Base-by-base conservation (phyloP, 2,329 filamentous ascomycete genomes). In the Exophiala bonariae region DNA sequence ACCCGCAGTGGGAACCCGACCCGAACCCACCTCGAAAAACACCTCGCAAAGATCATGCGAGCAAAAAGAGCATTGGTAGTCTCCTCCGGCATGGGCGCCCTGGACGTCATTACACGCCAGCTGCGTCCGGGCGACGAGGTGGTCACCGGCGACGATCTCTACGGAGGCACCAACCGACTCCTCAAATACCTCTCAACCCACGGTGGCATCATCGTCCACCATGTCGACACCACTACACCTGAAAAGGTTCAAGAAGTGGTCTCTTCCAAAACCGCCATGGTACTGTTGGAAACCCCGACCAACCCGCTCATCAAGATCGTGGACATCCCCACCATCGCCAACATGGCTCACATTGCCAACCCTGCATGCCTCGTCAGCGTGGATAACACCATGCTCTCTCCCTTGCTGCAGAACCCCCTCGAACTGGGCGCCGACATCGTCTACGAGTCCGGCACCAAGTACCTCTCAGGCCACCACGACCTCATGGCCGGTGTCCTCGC, bases 281-380 rank as follows among this genome's bases (percentile, higher is more conserved):
- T 99, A 1, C 77, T 99, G 30, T 81, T 99, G 18, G 93, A 99
- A 70, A 96, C 91, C 0, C 93, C 95, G 2, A 99, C 93, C 20
- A 99, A 99, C 71, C 95, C 93, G 4, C 75, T 99, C 39, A 97
- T 99, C 77, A 99, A 99, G 74, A 91, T 99, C 59, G 90, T 95
- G 61, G 93, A 99, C 66, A 87, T 99, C 50, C 79, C 85, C 3
- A 77, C 82, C 17, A 95, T 99, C 59, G 83, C 93, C 11, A 76
- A 78, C 31, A 73, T 85, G 16, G 81, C 87, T 0, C 93, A 97
- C 67, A 82, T 85, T 30, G 81, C 80, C 40, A 96, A 93, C 67
- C 75, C 85, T 6, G 81, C 81, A 53, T 87, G 89, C 19, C 75
- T 97, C 32, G 90, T 99, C 13, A 83, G 91, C 2, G 93, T 97